Evolutionary conservation across 139 green algal species (phyloP).

Genomic region (Volvox africanus): DNA sequence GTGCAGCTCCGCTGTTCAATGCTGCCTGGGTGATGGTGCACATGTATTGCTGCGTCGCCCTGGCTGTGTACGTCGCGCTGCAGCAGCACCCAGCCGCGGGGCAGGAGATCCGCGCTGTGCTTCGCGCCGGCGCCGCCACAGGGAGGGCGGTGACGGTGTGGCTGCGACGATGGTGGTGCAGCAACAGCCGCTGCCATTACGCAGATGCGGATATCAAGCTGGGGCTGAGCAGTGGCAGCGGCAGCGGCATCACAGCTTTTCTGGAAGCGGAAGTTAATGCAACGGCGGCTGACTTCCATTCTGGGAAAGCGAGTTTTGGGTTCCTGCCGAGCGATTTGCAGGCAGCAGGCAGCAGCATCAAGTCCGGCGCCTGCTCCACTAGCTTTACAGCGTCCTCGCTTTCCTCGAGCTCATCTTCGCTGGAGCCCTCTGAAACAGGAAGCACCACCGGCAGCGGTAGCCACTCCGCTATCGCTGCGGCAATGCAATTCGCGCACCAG

Average conservation of each 20-base stretch:
- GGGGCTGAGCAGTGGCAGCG: background rate
- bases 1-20: background rate
- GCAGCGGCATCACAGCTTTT: background rate
- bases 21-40: background rate
- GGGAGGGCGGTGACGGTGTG: background rate
- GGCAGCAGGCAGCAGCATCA: background rate
- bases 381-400: background rate
- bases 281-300: no score
- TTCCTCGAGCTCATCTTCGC: background rate
- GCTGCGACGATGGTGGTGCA: background rate
- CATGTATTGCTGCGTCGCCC: background rate
- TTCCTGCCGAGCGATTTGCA: background rate
- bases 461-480: background rate
- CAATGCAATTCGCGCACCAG: background rate
- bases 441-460: slow-evolving; percentile 27
- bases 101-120: background rate
- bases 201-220: background rate
- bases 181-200: no score
- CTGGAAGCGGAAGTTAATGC: background rate
- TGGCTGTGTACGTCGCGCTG: slow-evolving; percentile 6
- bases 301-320: background rate
- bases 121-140: background rate
- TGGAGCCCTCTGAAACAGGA: background rate
- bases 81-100: slow-evolving; percentile 10
- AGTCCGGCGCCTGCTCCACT: background rate